Percentiles rank a stretch among this genome's conserved stretches.
Conservation (phyloP, 75 land plant species). For the Pinus taeda region DNA sequence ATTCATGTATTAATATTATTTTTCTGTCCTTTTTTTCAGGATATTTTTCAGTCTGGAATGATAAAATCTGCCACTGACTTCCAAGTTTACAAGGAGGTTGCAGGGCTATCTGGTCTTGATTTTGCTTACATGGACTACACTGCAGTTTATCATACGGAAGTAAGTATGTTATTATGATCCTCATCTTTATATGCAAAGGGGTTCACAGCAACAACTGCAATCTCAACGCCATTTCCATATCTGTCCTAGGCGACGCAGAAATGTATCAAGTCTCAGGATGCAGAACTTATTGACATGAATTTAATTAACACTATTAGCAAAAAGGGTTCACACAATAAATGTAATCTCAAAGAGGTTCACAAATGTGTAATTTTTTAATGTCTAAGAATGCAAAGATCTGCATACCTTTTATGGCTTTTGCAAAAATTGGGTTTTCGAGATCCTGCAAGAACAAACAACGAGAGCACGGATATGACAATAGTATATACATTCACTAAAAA, state of each 20-base stretch:
- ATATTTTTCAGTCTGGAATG: constrained; percentile 78
- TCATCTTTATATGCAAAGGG: not conserved
- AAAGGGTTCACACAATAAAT: too few relatives aligned
- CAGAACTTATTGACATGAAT: too few relatives aligned
- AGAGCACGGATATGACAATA: not conserved
- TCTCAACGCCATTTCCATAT: too few relatives aligned
- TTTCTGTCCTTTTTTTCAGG: constrained; percentile 45
- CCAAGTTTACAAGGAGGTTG: constrained; percentile 84
- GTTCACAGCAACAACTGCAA: too few relatives aligned
- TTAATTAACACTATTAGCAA: too few relatives aligned
- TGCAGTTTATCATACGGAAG: constrained; percentile 96
- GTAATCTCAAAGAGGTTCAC: too few relatives aligned
- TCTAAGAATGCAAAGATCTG: too few relatives aligned
- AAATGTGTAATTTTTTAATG: too few relatives aligned
- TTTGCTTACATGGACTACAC: constrained; percentile 81
- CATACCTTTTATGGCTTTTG: constrained; percentile 31
- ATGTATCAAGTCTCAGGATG: too few relatives aligned
- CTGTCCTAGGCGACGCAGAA: too few relatives aligned
- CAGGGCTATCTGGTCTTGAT: constrained; percentile 94
- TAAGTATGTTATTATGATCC: constrained; percentile 9
- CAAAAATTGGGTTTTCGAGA: constrained; percentile 20
- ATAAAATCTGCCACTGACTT: constrained; percentile 96
- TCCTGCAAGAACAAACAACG: constrained; percentile 15
- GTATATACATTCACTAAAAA: not conserved
- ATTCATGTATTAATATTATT: not conserved